These are phyloP conservation scores for Komagataella ulmi DNA, from an alignment of 805 yeast species.

Conservation along the genomic window DNA sequence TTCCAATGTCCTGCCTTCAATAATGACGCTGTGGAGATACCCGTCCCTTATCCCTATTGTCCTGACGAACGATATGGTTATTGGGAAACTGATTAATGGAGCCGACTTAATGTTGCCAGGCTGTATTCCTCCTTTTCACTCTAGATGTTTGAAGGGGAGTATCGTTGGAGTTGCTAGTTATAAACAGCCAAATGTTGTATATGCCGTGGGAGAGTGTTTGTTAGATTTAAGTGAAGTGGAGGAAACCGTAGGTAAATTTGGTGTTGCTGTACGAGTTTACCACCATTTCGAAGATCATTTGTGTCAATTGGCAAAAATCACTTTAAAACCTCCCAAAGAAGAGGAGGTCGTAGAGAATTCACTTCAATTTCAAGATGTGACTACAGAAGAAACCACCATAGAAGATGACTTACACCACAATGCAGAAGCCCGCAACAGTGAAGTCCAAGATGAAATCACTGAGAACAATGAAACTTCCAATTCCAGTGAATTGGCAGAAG, in stretches of 20 bases:
- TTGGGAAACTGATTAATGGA: slow-evolving; percentile 59
- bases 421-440: slow-evolving; percentile 6
- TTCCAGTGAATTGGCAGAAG: slow-evolving; percentile 19
- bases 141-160: slow-evolving; percentile 30
- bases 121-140: slow-evolving; percentile 45
- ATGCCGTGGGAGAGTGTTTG: slow-evolving; percentile 59
- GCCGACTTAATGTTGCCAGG: slow-evolving; percentile 79
- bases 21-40: slow-evolving; percentile 58
- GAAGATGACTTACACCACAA: slow-evolving; percentile 6
- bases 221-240: slow-evolving; percentile 29
- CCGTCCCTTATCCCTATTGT: slow-evolving; percentile 58
- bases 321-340: slow-evolving; percentile 26
- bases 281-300: slow-evolving; percentile 62
- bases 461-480: slow-evolving; percentile 4
- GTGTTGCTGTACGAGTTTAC: slow-evolving; percentile 66
- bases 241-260: slow-evolving; percentile 48
- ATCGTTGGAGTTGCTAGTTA: slow-evolving; percentile 63
- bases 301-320: slow-evolving; percentile 35
- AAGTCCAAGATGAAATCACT: slow-evolving; percentile 1
- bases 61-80: slow-evolving; percentile 60
- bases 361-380: not conserved
- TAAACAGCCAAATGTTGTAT: slow-evolving; percentile 43
- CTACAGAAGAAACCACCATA: slow-evolving; percentile 2
- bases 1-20: slow-evolving; percentile 48
- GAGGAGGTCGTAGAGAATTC: slow-evolving; percentile 11